A percentile compares a stretch with the other conserved stretches of the same genome.
phyloP scores from a whole-genome alignment of 768 basidiomycete genomes.

The Leccinum broughii region DNA sequence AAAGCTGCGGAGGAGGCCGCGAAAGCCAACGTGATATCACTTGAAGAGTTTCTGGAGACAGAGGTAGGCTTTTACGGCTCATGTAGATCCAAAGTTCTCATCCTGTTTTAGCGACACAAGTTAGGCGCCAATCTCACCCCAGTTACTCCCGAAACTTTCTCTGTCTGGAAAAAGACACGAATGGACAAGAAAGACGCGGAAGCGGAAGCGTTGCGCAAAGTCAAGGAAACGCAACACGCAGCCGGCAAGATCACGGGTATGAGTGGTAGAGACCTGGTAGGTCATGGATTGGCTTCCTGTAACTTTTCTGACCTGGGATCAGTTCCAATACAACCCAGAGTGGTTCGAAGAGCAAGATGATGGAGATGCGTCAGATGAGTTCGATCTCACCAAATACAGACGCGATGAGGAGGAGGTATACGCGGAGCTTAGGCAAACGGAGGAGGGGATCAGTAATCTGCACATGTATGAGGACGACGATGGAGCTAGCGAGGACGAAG shows the following conservation, averaged over 20 bases:
- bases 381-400: slow-evolving; percentile 63
- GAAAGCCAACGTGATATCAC: slow-evolving; percentile 82
- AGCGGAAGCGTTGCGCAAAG: slow-evolving; percentile 72
- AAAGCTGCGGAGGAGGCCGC: slow-evolving; percentile 91
- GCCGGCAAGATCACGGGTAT: slow-evolving; percentile 93
- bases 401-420: slow-evolving; percentile 35
- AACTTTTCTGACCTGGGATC: slow-evolving; percentile 12
- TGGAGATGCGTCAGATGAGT: slow-evolving; percentile 44
- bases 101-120: slow-evolving; percentile 77
- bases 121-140: slow-evolving; percentile 88
- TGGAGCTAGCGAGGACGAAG: slow-evolving; percentile 5
- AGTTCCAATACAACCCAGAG: slow-evolving; percentile 96
- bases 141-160: slow-evolving; percentile 89
- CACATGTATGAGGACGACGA: slow-evolving; percentile 27
- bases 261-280: slow-evolving; percentile 92
- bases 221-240: slow-evolving; percentile 76
- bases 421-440: slow-evolving; percentile 26
- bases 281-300: slow-evolving; percentile 24
- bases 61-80: slow-evolving; percentile 60
- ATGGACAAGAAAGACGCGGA: slow-evolving; percentile 96
- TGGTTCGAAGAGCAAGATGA: slow-evolving; percentile 84
- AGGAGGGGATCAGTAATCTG: slow-evolving; percentile 15
- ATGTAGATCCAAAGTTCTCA: not conserved
- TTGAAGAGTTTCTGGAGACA: slow-evolving; percentile 97
- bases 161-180: slow-evolving; percentile 92